These are phyloP conservation scores for Penicillium subrubescens DNA, from an alignment of 495 filamentous ascomycete genomes.

Conservation along the genomic window DNA sequence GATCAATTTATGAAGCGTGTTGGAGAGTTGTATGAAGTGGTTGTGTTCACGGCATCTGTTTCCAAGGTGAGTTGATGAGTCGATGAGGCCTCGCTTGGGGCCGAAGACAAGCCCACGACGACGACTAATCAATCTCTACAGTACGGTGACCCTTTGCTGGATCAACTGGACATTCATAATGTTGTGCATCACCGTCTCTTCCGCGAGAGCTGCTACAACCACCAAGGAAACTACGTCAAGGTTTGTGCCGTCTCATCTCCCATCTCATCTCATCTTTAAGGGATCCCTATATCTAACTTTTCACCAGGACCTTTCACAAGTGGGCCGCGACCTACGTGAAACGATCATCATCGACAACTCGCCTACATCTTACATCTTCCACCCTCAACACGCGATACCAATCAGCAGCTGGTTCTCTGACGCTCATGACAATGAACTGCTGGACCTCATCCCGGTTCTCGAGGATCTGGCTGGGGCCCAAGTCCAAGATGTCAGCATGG, in stretches of 20 bases:
- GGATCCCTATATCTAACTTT: slow-evolving; percentile 18
- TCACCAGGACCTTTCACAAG: slow-evolving; percentile 82
- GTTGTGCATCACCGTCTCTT: slow-evolving; percentile 97
- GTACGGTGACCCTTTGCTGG: slow-evolving; percentile 96
- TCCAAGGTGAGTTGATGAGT: slow-evolving; percentile 73
- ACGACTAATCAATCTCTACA: slow-evolving; percentile 34
- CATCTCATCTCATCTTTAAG: neutral
- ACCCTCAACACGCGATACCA: slow-evolving; percentile 97
- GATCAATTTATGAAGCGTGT: slow-evolving; percentile 99
- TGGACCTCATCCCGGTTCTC: slow-evolving; percentile 97
- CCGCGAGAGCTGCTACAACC: slow-evolving; percentile 98
- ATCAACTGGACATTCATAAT: slow-evolving; percentile 96
- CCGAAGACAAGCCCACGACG: slow-evolving; percentile 10
- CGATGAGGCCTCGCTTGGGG: neutral
- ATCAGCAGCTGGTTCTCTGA: slow-evolving; percentile 99
- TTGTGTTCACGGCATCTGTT: slow-evolving; percentile 98
- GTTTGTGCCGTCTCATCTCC: slow-evolving; percentile 33
- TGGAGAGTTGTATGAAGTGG: slow-evolving; percentile 96
- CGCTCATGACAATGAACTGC: slow-evolving; percentile 97
- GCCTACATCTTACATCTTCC: slow-evolving; percentile 98
- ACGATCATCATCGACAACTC: slow-evolving; percentile 99
- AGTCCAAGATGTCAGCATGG: slow-evolving; percentile 94
- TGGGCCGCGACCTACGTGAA: slow-evolving; percentile 92
- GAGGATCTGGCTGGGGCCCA: slow-evolving; percentile 89
- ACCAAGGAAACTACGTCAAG: slow-evolving; percentile 99